Evolutionary conservation across 2,329 filamentous ascomycete species (phyloP).

Genomic region (Stylonectria norvegica): DNA sequence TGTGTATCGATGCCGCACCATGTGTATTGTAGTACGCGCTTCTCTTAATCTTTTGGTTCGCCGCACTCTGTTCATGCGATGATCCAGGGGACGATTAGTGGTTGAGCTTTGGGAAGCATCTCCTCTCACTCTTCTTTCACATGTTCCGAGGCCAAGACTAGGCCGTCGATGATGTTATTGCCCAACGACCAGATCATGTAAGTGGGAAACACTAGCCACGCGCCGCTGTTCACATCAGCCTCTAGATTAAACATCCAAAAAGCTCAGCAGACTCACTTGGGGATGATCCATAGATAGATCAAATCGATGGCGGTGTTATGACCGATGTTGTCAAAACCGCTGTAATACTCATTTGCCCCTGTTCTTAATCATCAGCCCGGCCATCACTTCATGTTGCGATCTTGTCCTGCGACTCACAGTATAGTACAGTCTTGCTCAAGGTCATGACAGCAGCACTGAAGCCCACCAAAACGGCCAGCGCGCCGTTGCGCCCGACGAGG

Average conservation of each 20-base stretch:
- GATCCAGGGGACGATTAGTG: no score
- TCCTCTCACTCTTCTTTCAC: constrained; percentile 39
- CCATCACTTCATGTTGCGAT: no score
- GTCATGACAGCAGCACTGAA: constrained; percentile 59
- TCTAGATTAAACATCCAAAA: constrained; percentile 1
- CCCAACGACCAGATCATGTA: constrained; percentile 52
- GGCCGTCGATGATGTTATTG: constrained; percentile 45
- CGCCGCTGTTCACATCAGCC: constrained; percentile 38
- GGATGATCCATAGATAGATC: constrained; percentile 54
- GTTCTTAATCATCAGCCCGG: background rate
- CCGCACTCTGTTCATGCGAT: no score
- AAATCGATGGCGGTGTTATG: constrained; percentile 48
- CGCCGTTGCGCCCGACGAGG: constrained; percentile 43
- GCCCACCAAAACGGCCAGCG: constrained; percentile 44
- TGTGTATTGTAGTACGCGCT: no score
- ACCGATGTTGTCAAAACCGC: constrained; percentile 54
- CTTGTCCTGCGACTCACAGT: no score
- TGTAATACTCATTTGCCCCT: constrained; percentile 57
- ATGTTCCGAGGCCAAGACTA: constrained; percentile 37
- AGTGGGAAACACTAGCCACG: constrained; percentile 52
- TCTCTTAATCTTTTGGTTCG: no score
- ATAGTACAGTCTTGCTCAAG: constrained; percentile 58
- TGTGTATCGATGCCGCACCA: no score
- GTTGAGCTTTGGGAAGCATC: no score
- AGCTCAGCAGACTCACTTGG: constrained; percentile 45